phyloP scores from a whole-genome alignment of 2,329 filamentous ascomycete species.

The Aureobasidium leucospermi region DNA sequence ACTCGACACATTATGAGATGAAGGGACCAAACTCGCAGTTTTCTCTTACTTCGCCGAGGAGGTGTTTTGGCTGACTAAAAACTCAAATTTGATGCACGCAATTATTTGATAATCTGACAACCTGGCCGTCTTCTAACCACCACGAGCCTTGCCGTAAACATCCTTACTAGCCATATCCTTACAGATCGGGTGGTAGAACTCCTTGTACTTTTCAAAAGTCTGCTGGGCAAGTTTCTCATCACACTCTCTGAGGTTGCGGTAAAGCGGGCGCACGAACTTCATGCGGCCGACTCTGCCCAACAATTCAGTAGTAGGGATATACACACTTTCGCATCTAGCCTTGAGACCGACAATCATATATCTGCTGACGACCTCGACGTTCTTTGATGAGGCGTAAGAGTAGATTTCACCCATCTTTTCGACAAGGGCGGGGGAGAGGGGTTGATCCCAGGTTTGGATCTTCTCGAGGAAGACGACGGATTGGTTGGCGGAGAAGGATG shows the following conservation, averaged over 20 bases:
- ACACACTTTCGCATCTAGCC: conserved; percentile 61
- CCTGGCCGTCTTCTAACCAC: no score
- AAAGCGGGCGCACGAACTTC: conserved; percentile 93
- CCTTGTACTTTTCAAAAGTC: conserved; percentile 79
- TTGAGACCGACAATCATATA: conserved; percentile 75
- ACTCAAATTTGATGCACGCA: no score
- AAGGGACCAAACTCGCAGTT: no score
- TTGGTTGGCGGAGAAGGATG: conserved; percentile 75
- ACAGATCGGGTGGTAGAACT: conserved; percentile 96
- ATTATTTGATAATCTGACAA: no score
- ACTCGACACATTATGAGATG: no score
- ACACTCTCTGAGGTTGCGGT: conserved; percentile 64
- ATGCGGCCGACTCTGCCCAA: conserved; percentile 81
- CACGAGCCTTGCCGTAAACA: conserved; percentile 42
- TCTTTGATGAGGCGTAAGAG: conserved; percentile 64
- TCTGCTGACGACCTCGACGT: conserved; percentile 76
- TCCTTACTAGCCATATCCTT: conserved; percentile 81
- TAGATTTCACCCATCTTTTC: conserved; percentile 69
- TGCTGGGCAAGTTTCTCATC: conserved; percentile 67
- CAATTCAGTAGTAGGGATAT: conserved; percentile 64
- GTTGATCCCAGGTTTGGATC: conserved; percentile 59
- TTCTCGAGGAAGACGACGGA: conserved; percentile 83
- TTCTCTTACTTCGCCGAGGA: no score
- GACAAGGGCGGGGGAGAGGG: conserved; percentile 58
- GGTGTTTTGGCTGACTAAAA: no score